Percentiles rank a stretch among this genome's conserved stretches.
phyloP scores from a whole-genome alignment of 2,329 filamentous ascomycete genomes.

The Aspergillus costaricaensis region DNA sequence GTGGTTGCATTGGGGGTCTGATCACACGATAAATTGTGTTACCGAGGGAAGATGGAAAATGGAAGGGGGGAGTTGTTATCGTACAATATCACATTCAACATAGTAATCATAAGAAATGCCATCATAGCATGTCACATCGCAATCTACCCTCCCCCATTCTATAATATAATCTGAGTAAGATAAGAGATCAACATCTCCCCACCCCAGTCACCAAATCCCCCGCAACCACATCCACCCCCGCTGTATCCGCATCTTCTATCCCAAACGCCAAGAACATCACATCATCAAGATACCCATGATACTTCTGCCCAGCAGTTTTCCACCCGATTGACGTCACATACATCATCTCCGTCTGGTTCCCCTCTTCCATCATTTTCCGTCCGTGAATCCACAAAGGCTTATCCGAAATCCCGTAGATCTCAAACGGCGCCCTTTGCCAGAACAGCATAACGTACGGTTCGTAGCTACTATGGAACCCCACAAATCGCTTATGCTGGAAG shows the following conservation, averaged over 20 bases:
- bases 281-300: constrained; percentile 61
- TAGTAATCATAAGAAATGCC: background rate
- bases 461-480: constrained; percentile 54
- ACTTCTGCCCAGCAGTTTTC: constrained; percentile 50
- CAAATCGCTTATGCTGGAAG: constrained; percentile 58
- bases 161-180: too few species aligned
- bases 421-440: constrained; percentile 51
- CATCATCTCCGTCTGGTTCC: constrained; percentile 55
- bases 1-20: background rate
- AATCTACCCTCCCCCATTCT: too few species aligned
- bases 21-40: too few species aligned
- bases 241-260: constrained; percentile 55
- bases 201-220: constrained; percentile 52
- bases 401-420: constrained; percentile 52
- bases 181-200: constrained; percentile 20
- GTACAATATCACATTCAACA: background rate
- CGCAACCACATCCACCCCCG: constrained; percentile 55
- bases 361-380: constrained; percentile 33
- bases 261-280: constrained; percentile 59
- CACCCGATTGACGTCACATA: constrained; percentile 61
- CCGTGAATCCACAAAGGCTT: constrained; percentile 61
- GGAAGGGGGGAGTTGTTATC: background rate
- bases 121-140: too few species aligned
- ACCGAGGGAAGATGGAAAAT: too few species aligned
- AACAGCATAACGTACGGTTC: constrained; percentile 60